Conservation (phyloP, 176 grass and related monocot genomes). For the Rhynchospora tenuis region DNA sequence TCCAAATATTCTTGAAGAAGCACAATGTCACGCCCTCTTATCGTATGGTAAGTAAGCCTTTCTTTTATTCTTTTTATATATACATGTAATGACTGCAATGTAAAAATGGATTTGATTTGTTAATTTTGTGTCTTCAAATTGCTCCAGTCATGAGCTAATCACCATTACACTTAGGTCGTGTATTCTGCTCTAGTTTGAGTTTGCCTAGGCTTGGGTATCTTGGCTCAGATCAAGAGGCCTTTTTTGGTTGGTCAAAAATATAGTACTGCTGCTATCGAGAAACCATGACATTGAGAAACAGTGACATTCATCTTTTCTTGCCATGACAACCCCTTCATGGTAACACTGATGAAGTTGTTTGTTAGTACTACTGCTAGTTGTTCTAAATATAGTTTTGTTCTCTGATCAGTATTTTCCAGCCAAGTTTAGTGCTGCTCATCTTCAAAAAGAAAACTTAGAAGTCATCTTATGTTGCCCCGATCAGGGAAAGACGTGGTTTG, state of each 20-base stretch:
- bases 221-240: no score
- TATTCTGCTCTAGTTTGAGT: neutral
- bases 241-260: no score
- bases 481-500: constrained; percentile 39
- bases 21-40: neutral
- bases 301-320: neutral
- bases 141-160: neutral
- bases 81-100: neutral
- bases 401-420: neutral
- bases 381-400: neutral
- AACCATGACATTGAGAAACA: neutral
- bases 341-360: neutral
- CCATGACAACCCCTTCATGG: neutral
- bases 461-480: neutral
- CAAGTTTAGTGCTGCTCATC: neutral
- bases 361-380: neutral
- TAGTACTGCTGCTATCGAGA: neutral
- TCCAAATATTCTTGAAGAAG: neutral
- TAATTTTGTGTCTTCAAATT: neutral
- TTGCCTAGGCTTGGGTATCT: no score
- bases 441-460: constrained; percentile 5
- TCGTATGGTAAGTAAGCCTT: neutral
- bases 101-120: neutral
- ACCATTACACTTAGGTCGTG: neutral
- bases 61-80: neutral